Base-by-base conservation (phyloP, 2,329 filamentous ascomycete species). In the Seiridium unicorne region DNA sequence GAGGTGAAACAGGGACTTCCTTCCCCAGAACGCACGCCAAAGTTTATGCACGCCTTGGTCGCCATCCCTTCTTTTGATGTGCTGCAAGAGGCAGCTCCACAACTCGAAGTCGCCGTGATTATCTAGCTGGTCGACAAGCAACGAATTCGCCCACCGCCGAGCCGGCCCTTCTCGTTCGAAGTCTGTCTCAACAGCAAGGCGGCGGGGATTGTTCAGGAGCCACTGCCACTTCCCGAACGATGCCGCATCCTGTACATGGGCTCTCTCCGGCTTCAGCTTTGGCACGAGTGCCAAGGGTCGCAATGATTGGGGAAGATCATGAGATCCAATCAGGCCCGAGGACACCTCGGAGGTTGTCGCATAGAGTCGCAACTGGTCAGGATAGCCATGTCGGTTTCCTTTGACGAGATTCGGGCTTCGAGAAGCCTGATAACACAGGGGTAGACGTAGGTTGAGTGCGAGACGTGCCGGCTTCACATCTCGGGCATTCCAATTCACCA, bases 21-120 rank as follows among this genome's bases (percentile, higher is more conserved):
- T 69, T 5, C 71, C 70, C 71, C 71, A 73, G 51, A 73, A 62
- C 1, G 64, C 71, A 44, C 58, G 68, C 71, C 71, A 73, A 35
- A 73, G 61, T n/a, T 64, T 58, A 4, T 49, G 49, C 42, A 69
- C 67, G 2, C 71, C 71, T 3, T 47, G 44, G 31, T 69, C 64
- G 7, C 71, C 71, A 47, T 71, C 68, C 35, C 69, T 61, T 48
- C 71, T 69, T 63, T 65, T 66, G 55, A 73, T 68, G 26, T 69
- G 69, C 40, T 73, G 68, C 31, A 73, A 55, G 13, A 73, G 67
- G 47, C 65, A 68, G 44, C 59, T 62, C 71, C 71, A 73, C 40
- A 73, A 59, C 26, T 65, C 67, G 7, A 73, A 60, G 57, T 73
- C 71, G 18, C 64, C 65, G n/a, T 57, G 62, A 34, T 71, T 64